Conservation (phyloP, 2,329 filamentous ascomycete species). For the Didymella segeticola region DNA sequence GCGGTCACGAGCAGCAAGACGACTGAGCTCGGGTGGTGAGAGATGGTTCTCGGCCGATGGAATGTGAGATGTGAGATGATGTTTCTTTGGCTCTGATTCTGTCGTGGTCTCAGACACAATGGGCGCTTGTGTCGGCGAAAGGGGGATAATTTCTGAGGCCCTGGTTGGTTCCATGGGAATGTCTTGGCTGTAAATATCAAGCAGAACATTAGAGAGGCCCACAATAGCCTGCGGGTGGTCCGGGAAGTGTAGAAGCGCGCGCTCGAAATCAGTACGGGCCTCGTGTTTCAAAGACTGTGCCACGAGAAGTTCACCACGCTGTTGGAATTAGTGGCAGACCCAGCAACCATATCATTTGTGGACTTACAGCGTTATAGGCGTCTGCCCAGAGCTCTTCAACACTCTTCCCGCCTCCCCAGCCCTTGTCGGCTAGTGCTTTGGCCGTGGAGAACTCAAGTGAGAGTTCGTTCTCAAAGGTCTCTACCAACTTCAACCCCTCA, state of each 20-base stretch:
- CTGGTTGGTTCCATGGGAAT: conserved; percentile 64
- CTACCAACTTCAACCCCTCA: conserved; percentile 80
- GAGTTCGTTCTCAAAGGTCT: conserved; percentile 72
- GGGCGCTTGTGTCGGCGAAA: conserved; percentile 14
- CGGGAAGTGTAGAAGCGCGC: conserved; percentile 77
- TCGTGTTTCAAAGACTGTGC: conserved; percentile 68
- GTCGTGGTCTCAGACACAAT: not conserved
- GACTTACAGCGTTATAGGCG: conserved; percentile 77
- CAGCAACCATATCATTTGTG: not conserved
- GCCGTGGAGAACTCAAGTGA: conserved; percentile 67
- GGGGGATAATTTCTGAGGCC: conserved; percentile 25
- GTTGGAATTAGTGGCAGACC: conserved; percentile 10
- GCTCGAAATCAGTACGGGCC: conserved; percentile 80
- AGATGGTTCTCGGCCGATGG: conserved; percentile 45
- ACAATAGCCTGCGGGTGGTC: conserved; percentile 83
- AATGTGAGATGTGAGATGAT: conserved; percentile 61
- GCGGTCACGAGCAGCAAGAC: conserved; percentile 87
- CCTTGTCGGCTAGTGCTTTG: conserved; percentile 66
- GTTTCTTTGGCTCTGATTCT: conserved; percentile 20
- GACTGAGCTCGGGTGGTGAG: conserved; percentile 75
- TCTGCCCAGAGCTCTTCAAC: conserved; percentile 86
- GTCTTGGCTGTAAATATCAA: conserved; percentile 79
- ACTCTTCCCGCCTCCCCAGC: conserved; percentile 82
- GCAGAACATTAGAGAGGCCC: conserved; percentile 80
- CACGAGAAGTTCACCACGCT: conserved; percentile 73